Evolutionary conservation across 2,329 filamentous ascomycete species (phyloP).

Genomic region (Alternaria consortialis): DNA sequence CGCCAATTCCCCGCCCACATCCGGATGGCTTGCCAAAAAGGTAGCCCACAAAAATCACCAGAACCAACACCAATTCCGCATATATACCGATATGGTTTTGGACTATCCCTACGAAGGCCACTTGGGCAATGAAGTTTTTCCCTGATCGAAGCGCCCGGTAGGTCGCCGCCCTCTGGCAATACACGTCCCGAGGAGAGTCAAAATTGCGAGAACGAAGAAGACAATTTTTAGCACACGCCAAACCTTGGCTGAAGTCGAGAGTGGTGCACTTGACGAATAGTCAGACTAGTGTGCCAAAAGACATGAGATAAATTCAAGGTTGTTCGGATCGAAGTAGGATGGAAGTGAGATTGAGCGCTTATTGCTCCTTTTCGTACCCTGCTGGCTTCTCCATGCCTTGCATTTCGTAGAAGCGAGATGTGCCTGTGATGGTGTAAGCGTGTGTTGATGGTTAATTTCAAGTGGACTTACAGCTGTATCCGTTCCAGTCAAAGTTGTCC

Average conservation of each 20-base stretch:
- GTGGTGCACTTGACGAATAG: constrained; percentile 41
- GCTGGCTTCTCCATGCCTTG: constrained; percentile 83
- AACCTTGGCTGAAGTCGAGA: constrained; percentile 29
- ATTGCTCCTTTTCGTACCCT: constrained; percentile 78
- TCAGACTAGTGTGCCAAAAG: constrained; percentile 32
- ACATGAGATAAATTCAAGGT: constrained; percentile 6
- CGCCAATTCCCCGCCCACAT: neutral
- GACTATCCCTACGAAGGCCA: constrained; percentile 13
- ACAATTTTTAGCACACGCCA: constrained; percentile 35
- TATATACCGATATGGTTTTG: neutral
- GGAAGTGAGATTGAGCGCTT: constrained; percentile 32
- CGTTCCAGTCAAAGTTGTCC: constrained; percentile 99
- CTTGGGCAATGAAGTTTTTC: constrained; percentile 14
- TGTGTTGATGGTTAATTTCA: too few relatives aligned
- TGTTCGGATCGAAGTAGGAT: constrained; percentile 6
- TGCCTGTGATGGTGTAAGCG: constrained; percentile 69
- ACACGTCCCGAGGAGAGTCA: constrained; percentile 25
- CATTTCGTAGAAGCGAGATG: constrained; percentile 83
- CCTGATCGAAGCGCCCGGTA: neutral
- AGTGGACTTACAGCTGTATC: constrained; percentile 83
- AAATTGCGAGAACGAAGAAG: constrained; percentile 29
- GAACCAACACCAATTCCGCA: constrained; percentile 11
- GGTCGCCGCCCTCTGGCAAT: constrained; percentile 18
- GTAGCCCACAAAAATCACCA: neutral
- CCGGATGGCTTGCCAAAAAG: neutral